Base-by-base conservation (phyloP, 768 basidiomycete genomes). In the Tylopilus subfusipes region DNA sequence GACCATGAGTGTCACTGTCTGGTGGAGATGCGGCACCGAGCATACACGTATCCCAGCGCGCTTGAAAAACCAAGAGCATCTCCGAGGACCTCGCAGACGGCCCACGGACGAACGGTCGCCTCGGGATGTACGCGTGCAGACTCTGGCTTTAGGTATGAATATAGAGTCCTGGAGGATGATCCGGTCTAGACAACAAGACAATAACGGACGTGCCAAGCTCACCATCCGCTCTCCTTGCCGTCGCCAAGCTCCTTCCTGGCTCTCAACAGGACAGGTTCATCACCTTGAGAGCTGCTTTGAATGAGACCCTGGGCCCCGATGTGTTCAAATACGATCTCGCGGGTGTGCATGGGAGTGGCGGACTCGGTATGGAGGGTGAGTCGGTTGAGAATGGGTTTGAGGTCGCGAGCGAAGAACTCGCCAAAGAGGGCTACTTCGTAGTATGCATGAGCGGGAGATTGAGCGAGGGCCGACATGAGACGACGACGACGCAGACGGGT, bases 81-180 rank as follows among this genome's bases (percentile, higher is more conserved):
- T 1, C 90, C 90, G 24, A 82, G 76, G 21, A 93, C 85, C 63
- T 89, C 82, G 56, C 84, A 86, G 30, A 82, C 86, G 14, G 88
- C 85, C 85, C 90, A 92, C 11, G 91, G 88, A 46, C 90, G 79
- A 44, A 93, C 90, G 4, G 91, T 93, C 2, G 90, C 89, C 66
- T 92, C 89, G 11, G 90, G 90, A 61, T 92, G 86, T 16, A 86
- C 84, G 42, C 90, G 82, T 12, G 83, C 83, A n/a, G 86, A 85
- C 68, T 93, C 90, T 48, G 91, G 90, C 66, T 90, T 90, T 52
- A 90, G 74, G 66, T 87, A 89, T 22, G 90, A 88, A 67, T 85
- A 90, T 16, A 93, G 69, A 10, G 84, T 75, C 90, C 88, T 91
- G 45, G 29, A 42, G 34, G 52, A 49, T 46, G 21, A 11, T 22